Evolutionary conservation across 768 basidiomycete species (phyloP), one percentile per base, ranked within the genome.

Genomic region (Psilocybe cyanescens): DNA sequence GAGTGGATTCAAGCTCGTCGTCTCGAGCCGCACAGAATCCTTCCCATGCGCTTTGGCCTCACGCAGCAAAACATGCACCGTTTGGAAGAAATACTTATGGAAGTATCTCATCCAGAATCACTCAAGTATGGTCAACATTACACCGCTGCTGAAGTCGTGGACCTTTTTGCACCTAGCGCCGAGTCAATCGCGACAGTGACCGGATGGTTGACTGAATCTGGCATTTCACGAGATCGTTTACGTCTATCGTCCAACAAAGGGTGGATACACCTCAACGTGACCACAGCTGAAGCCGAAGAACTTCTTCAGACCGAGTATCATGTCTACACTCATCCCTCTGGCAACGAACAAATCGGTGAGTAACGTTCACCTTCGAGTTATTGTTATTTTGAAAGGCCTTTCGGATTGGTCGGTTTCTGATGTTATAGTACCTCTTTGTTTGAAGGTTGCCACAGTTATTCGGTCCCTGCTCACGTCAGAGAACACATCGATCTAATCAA

Each of bases 41-140:
- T 86, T n/a, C 81, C 82, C 11, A 74, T 85, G 65, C 79, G 80
- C 30, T 77, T 85, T 54, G 83, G 79, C 24, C 76, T 86, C 24
- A 66, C 74, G 7, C 84, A 86, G 65, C 69, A 70, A 45, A 81
- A 85, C 59, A 70, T 83, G 50, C 70, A 81, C 44, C 74, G 71
- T 4, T 68, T 86, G 51, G 82, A 83, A 64, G 76, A 76, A 7
- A 72, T 79, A 49, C 76, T 86, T 16, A 68, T 78, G 64, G 77
- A 78, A 35, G 79, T 86, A 17, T 80, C 84, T 2, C 78, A 85
- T 58, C 83, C 84, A 3, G 78, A 79, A 24, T 85, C 84, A 1
- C 74, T 74, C 5, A 74, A 73, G 64, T 86, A 84, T 63, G 83
- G 83, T 12, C 71, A 80, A 58, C 84, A 86, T 65, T 83, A 80